Evolutionary conservation across 768 basidiomycete genomes (phyloP), one percentile per base, ranked within the genome.

Genomic region (Russula dissimulans): DNA sequence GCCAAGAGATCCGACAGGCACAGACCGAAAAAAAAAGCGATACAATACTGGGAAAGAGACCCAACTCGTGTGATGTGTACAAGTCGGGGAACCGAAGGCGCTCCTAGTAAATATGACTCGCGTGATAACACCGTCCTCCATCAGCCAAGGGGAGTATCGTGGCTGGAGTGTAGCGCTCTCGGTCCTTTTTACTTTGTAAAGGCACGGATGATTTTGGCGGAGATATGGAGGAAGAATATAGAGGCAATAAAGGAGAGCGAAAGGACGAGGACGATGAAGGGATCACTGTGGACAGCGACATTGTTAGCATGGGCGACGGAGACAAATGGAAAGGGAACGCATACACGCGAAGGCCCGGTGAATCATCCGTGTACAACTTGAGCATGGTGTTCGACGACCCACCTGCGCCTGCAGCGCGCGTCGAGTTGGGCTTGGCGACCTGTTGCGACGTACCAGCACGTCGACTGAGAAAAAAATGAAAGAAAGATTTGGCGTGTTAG

Each of bases 311-410:
- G 48, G 26, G 10, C 11, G 10, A 31, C 18, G 29, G 17, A n/a
- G 31, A 34, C 17, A 3, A 32, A 29, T 9, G 42, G 9, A 43
- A 44, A 45, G 51, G 55, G 49, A 41, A 87, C 94, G 72, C 22
- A 26, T 72, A 98, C 97, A 99, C 92, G 81, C 94, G 85, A 56
- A 99, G 81, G 26, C 97, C 97, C 49, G 91, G 92, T 60, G 95
- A 95, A 71, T 97, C 97, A 71, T 97, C 95, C 42, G 97, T 98
- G 83, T 98, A 98, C 4, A 99, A 80, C 76, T 91, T 93, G 70
- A 99, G 83, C 97, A 99, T 98, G 59, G 97, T 99, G 77, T 92
- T 95, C 59, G 88, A 91, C 41, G 91, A 94, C 56, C 97, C 97
- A 56, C 97, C 97, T 59, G 93, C 93, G 44, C 95, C 94, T 31